These are phyloP conservation scores for Epichloe glyceriae DNA, from an alignment of 2,329 filamentous ascomycete species.

Conservation along the genomic window DNA sequence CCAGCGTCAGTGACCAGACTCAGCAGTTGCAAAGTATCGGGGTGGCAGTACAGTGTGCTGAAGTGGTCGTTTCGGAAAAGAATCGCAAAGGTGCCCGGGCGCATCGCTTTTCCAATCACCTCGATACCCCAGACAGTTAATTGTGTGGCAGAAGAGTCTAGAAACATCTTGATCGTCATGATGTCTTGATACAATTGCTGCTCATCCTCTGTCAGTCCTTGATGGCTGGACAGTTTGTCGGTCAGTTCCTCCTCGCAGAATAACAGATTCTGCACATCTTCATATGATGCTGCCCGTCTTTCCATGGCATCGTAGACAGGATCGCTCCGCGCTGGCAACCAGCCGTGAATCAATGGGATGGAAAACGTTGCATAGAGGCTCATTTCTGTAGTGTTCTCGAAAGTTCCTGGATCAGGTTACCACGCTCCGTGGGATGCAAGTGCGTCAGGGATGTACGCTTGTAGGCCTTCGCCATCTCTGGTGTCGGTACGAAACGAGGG, in stretches of 20 bases:
- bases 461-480: conserved; percentile 31
- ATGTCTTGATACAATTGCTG: conserved; percentile 75
- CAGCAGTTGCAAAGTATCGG: conserved; percentile 59
- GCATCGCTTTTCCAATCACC: conserved; percentile 55
- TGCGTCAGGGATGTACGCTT: conserved; percentile 41
- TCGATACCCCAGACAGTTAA: conserved; percentile 71
- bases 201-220: conserved; percentile 56
- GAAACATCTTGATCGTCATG: conserved; percentile 67
- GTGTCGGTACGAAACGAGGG: conserved; percentile 62
- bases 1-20: conserved; percentile 88
- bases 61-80: conserved; percentile 97
- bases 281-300: conserved; percentile 70
- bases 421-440: conserved; percentile 36
- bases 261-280: conserved; percentile 80
- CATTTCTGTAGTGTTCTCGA: conserved; percentile 81
- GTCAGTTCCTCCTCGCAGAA: conserved; percentile 86
- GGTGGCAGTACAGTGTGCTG: conserved; percentile 83
- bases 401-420: conserved; percentile 50
- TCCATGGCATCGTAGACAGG: conserved; percentile 56
- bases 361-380: conserved; percentile 81
- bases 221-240: conserved; percentile 44
- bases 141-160: conserved; percentile 72
- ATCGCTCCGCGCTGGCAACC: conserved; percentile 62
- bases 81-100: conserved; percentile 73
- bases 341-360: conserved; percentile 83